Percentiles rank a stretch among this genome's conserved stretches.
Conservation (phyloP, 768 basidiomycete species). For the Suillus hirtellus region DNA sequence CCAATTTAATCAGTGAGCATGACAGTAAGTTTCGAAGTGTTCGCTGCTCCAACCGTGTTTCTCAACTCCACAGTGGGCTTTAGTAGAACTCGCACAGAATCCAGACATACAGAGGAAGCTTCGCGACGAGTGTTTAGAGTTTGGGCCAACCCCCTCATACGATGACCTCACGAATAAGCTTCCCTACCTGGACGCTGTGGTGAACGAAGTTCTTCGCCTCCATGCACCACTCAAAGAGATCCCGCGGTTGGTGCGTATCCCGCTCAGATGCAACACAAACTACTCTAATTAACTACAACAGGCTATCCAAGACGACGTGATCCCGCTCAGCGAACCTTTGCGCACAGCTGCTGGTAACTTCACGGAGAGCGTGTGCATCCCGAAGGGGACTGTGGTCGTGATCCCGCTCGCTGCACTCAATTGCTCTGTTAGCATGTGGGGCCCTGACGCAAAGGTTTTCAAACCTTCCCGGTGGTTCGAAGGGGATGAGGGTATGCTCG, state of each 20-base stretch:
- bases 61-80: slow-evolving; percentile 32
- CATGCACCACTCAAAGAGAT: slow-evolving; percentile 36
- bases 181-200: slow-evolving; percentile 44
- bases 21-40: slow-evolving; percentile 10
- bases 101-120: slow-evolving; percentile 28
- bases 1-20: slow-evolving; percentile 6
- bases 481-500: slow-evolving; percentile 24
- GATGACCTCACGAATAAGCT: slow-evolving; percentile 38
- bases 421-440: slow-evolving; percentile 43
- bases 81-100: slow-evolving; percentile 30
- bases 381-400: slow-evolving; percentile 40
- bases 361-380: slow-evolving; percentile 34
- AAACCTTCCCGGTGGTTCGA: slow-evolving; percentile 45
- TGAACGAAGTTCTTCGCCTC: slow-evolving; percentile 40
- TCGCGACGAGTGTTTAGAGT: slow-evolving; percentile 29
- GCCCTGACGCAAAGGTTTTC: slow-evolving; percentile 43
- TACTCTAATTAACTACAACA: slow-evolving; percentile 14
- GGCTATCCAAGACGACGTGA: slow-evolving; percentile 40
- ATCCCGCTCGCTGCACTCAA: slow-evolving; percentile 44
- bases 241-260: slow-evolving; percentile 31
- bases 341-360: slow-evolving; percentile 26
- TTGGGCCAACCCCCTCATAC: slow-evolving; percentile 36
- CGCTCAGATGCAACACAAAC: neutral
- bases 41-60: neutral
- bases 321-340: slow-evolving; percentile 38